Conservation (phyloP, 192 early-diverging fungal genomes). For the Coemansia asiatica region DNA sequence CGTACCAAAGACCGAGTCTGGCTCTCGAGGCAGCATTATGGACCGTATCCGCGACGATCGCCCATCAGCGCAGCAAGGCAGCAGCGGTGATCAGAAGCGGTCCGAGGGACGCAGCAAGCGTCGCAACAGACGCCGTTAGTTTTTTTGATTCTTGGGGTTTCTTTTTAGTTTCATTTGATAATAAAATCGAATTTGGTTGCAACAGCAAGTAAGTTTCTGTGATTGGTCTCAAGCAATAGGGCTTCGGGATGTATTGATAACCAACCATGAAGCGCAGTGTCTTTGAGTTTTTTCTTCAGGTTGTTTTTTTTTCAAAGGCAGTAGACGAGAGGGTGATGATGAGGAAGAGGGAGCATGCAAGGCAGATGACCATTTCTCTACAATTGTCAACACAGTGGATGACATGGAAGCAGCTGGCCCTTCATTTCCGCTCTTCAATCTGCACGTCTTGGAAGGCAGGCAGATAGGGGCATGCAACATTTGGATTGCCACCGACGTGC, state of each 20-base stretch:
- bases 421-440: constrained; percentile 3
- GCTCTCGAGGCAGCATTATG: constrained; percentile 23
- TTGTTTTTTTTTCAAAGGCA: background rate
- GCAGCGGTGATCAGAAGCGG: background rate
- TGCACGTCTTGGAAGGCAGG: background rate
- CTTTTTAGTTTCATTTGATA: background rate
- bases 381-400: background rate
- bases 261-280: no score
- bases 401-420: background rate
- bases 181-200: background rate
- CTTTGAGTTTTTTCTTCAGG: no score
- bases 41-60: constrained; percentile 43
- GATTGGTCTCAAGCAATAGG: no score
- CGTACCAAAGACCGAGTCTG: constrained; percentile 2
- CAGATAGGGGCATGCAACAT: background rate
- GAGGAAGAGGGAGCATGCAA: background rate
- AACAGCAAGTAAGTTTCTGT: background rate
- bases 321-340: background rate
- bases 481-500: constrained; percentile 8
- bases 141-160: background rate
- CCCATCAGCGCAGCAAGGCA: constrained; percentile 4
- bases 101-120: no score
- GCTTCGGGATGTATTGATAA: no score
- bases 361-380: background rate
- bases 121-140: constrained; percentile 4